Conservation (phyloP, 495 filamentous ascomycete species). For the Hypoxylon trugodes region DNA sequence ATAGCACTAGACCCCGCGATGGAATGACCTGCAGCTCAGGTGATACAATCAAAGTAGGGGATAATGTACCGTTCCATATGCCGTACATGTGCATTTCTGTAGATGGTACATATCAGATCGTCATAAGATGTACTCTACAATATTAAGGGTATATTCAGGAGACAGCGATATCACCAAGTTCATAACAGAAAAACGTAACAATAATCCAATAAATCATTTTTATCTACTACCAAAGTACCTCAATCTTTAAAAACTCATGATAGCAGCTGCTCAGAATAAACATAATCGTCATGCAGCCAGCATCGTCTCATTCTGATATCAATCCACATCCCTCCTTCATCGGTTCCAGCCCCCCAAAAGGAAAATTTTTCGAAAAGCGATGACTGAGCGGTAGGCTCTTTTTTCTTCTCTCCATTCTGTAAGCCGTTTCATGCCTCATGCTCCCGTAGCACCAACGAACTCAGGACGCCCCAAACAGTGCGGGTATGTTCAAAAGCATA, state of each 20-base stretch:
- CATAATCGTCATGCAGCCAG: neutral
- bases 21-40: constrained; percentile 18
- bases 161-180: neutral
- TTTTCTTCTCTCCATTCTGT: constrained; percentile 6
- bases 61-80: no score
- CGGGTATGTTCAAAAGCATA: constrained; percentile 27
- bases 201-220: neutral
- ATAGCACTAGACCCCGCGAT: no score
- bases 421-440: constrained; percentile 1
- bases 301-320: constrained; percentile 36
- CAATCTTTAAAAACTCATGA: neutral
- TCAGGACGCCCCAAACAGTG: constrained; percentile 37
- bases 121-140: no score
- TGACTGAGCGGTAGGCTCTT: no score
- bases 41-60: neutral
- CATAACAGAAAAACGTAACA: neutral
- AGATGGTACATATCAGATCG: no score
- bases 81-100: no score
- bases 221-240: constrained; percentile 14
- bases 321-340: neutral
- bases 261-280: no score
- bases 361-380: neutral
- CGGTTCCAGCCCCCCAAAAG: neutral
- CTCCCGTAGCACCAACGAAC: constrained; percentile 26
- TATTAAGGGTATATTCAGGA: neutral